phyloP scores from a whole-genome alignment of 1,284 basidiomycete genomes.

The Austroboletus niveus region DNA sequence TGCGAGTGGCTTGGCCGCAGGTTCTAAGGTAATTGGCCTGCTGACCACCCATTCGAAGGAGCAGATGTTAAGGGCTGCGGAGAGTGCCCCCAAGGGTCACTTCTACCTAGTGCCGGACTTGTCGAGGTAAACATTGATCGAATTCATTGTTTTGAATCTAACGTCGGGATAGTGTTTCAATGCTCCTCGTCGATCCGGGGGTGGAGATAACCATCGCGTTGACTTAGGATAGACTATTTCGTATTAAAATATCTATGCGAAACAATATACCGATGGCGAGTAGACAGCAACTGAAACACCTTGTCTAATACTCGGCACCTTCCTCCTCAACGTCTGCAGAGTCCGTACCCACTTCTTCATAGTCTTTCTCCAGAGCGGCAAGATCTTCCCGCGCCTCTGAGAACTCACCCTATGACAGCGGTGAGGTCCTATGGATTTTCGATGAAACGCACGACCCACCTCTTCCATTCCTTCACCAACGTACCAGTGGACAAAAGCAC shows the following conservation, averaged over 20 bases:
- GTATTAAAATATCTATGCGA: slow-evolving; percentile 4
- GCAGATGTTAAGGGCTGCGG: slow-evolving; percentile 55
- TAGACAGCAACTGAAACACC: neutral
- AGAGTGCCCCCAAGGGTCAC: slow-evolving; percentile 35
- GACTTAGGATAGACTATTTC: slow-evolving; percentile 3
- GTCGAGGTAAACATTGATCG: slow-evolving; percentile 45
- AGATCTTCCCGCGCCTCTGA: slow-evolving; percentile 97
- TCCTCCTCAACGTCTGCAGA: slow-evolving; percentile 82
- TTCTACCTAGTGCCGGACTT: slow-evolving; percentile 62
- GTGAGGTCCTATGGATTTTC: neutral
- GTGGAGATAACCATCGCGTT: slow-evolving; percentile 22
- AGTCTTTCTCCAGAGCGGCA: slow-evolving; percentile 95
- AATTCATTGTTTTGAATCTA: neutral
- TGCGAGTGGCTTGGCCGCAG: slow-evolving; percentile 71
- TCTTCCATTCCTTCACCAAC: slow-evolving; percentile 99
- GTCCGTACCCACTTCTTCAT: slow-evolving; percentile 94
- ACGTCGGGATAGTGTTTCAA: slow-evolving; percentile 24
- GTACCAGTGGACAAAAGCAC: slow-evolving; percentile 97
- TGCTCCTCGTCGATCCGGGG: slow-evolving; percentile 13
- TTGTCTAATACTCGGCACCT: slow-evolving; percentile 63
- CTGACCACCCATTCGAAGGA: slow-evolving; percentile 74
- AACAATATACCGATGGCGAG: slow-evolving; percentile 4
- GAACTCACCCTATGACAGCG: slow-evolving; percentile 74
- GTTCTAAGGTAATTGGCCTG: slow-evolving; percentile 76
- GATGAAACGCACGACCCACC: slow-evolving; percentile 29